Conservation (phyloP, 305 asterid species). For the Solanum hybrid region DNA sequence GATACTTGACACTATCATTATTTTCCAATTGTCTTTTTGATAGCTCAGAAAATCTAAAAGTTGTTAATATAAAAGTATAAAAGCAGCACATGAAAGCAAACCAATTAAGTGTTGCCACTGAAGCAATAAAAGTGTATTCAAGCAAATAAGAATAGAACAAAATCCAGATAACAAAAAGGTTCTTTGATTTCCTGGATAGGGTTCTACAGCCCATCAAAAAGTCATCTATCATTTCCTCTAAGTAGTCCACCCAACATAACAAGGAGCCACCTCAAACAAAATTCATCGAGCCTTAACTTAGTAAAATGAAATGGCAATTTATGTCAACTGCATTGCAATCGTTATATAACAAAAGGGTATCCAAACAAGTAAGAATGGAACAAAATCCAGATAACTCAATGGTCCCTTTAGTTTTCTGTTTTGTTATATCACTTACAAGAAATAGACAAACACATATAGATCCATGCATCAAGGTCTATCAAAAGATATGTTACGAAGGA, state of each 20-base stretch:
- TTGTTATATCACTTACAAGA: background rate
- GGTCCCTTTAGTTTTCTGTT: background rate
- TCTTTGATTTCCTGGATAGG: background rate
- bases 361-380: background rate
- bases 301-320: background rate
- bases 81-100: background rate
- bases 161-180: background rate
- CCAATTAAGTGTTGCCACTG: background rate
- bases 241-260: background rate
- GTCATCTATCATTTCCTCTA: background rate
- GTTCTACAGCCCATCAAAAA: background rate
- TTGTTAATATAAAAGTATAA: background rate
- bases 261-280: background rate
- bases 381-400: background rate
- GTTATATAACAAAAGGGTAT: background rate
- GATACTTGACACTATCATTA: background rate
- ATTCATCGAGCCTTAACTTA: background rate
- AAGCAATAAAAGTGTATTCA: background rate
- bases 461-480: background rate
- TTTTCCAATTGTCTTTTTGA: background rate
- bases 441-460: background rate
- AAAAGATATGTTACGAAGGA: background rate
- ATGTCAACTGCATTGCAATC: background rate
- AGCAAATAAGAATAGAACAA: background rate
- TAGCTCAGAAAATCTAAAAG: background rate